These are phyloP conservation scores for Verticillium nubilum DNA, from an alignment of 2,329 filamentous ascomycete genomes.

Conservation along the genomic window DNA sequence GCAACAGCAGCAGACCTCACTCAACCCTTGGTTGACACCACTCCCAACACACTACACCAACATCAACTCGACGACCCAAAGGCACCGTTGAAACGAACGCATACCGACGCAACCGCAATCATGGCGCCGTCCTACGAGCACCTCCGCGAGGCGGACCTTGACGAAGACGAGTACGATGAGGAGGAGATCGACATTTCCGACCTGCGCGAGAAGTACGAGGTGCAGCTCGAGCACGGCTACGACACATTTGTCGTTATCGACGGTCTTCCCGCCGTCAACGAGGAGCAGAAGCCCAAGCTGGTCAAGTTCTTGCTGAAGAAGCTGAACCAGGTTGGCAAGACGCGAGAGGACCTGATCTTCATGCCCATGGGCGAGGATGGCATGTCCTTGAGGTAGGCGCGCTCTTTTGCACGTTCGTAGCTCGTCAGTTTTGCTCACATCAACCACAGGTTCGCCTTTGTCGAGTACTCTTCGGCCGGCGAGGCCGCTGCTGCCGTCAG, in stretches of 20 bases:
- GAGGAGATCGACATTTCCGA: constrained; percentile 95
- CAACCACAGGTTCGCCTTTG: constrained; percentile 76
- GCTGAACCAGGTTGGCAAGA: constrained; percentile 78
- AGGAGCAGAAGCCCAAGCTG: constrained; percentile 89
- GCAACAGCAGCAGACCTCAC: background rate
- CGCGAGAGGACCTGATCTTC: constrained; percentile 79
- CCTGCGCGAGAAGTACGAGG: constrained; percentile 89
- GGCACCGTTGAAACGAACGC: constrained; percentile 4
- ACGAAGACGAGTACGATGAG: constrained; percentile 80
- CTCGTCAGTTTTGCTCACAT: constrained; percentile 4
- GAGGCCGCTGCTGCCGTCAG: constrained; percentile 88
- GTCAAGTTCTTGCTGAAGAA: constrained; percentile 95
- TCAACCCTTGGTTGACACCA: background rate
- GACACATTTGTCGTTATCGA: constrained; percentile 96
- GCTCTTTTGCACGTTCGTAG: background rate
- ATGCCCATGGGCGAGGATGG: constrained; percentile 91
- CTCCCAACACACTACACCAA: background rate
- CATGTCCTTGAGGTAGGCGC: constrained; percentile 73
- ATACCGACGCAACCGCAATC: constrained; percentile 37
- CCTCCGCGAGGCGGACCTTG: constrained; percentile 83
- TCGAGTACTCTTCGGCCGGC: constrained; percentile 87
- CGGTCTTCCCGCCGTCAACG: constrained; percentile 81
- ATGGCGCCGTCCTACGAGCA: constrained; percentile 96
- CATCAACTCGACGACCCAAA: constrained; percentile 2
- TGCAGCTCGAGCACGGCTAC: constrained; percentile 90